These are phyloP conservation scores for Rhododendron mucronatum DNA, from an alignment of 148 eudicot species.

Conservation along the genomic window DNA sequence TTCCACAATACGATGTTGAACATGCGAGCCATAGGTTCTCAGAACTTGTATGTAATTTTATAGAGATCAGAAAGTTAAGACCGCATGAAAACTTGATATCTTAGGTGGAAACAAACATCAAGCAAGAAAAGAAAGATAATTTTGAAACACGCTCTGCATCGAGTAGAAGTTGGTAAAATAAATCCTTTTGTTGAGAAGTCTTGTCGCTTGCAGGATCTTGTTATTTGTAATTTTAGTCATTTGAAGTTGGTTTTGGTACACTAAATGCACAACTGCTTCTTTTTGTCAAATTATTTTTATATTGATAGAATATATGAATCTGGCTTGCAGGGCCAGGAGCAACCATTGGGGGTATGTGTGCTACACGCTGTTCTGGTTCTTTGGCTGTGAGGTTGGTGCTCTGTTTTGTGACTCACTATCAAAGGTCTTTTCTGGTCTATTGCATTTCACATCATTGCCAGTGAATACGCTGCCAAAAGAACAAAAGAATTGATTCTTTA, in stretches of 20 bases:
- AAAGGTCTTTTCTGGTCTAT: background rate
- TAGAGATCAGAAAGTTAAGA: background rate
- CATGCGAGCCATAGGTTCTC: background rate
- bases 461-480: background rate
- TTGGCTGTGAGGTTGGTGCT: slow-evolving; percentile 81
- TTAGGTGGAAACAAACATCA: background rate
- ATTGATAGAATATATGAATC: background rate
- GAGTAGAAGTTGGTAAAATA: background rate
- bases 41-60: background rate
- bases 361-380: slow-evolving; percentile 98
- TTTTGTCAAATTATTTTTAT: background rate
- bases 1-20: background rate
- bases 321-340: slow-evolving; percentile 87
- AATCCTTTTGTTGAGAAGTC: background rate
- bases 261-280: background rate
- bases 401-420: background rate
- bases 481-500: background rate
- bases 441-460: background rate
- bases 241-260: background rate
- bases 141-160: background rate
- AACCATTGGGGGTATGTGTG: slow-evolving; percentile 99
- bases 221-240: background rate
- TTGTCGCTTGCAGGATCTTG: background rate
- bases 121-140: background rate
- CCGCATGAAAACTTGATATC: background rate